A percentile compares a stretch with the other conserved stretches of the same genome.
These are phyloP conservation scores for Colletotrichum chlorophyti DNA, from an alignment of 2,329 filamentous ascomycete species.

Conservation along the genomic window DNA sequence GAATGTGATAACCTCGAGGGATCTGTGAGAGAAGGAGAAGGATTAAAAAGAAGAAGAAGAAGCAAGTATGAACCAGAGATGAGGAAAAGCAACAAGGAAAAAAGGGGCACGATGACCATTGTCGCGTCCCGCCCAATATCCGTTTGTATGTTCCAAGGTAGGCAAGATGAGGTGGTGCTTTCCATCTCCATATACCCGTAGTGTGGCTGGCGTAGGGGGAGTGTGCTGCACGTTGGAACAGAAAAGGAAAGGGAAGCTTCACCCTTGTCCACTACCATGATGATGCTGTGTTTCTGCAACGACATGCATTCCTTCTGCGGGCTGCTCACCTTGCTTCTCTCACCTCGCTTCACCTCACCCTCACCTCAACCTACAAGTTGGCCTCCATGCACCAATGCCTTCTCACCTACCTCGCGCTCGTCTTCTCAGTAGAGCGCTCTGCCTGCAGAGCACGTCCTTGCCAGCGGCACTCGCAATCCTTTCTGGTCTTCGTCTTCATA, in stretches of 20 bases:
- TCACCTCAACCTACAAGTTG: too few species aligned
- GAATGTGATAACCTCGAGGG: too few species aligned
- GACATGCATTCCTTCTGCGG: too few species aligned
- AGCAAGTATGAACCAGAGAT: too few species aligned
- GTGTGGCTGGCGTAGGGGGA: background rate
- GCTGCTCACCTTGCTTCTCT: too few species aligned
- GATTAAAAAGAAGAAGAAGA: too few species aligned
- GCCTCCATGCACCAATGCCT: too few species aligned
- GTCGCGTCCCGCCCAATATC: background rate
- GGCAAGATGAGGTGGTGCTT: background rate
- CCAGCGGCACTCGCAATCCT: background rate
- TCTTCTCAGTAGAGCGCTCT: background rate
- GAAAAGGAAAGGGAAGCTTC: slow-evolving; percentile 1
- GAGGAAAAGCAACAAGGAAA: too few species aligned
- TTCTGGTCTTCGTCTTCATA: background rate
- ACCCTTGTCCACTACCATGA: too few species aligned
- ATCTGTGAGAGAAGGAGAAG: too few species aligned
- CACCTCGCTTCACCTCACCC: background rate
- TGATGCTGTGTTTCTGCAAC: too few species aligned
- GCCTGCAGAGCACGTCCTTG: slow-evolving; percentile 9
- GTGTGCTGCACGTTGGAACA: background rate
- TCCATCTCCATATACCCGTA: background rate
- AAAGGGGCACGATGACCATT: too few species aligned
- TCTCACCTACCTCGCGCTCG: background rate
- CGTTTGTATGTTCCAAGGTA: background rate